These are phyloP conservation scores for Neurospora sp. DNA, from an alignment of 2,329 filamentous ascomycete genomes.

Conservation along the genomic window DNA sequence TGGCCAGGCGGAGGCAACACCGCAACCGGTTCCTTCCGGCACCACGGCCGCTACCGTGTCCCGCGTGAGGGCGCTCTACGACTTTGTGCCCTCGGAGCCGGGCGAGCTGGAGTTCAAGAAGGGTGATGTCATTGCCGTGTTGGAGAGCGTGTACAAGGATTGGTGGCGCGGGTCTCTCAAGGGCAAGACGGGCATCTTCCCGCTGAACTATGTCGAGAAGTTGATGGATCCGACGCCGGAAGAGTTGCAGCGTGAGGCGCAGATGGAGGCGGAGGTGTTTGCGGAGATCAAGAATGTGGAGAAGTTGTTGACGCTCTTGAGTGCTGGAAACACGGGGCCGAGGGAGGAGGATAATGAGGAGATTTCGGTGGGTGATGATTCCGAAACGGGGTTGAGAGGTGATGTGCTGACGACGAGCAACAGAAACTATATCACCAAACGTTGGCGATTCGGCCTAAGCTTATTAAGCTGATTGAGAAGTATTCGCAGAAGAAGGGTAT, in stretches of 20 bases:
- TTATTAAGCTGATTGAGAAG: conserved; percentile 97
- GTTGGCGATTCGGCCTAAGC: conserved; percentile 84
- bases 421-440: conserved; percentile 84
- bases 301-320: conserved; percentile 76
- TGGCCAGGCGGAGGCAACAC: conserved; percentile 32
- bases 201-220: conserved; percentile 97
- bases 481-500: conserved; percentile 98
- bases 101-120: conserved; percentile 95
- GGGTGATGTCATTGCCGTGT: conserved; percentile 91
- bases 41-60: conserved; percentile 96
- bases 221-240: conserved; percentile 88
- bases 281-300: conserved; percentile 56
- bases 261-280: conserved; percentile 74
- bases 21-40: conserved; percentile 59
- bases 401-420: not conserved
- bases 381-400: not conserved
- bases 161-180: conserved; percentile 97
- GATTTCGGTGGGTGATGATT: conserved; percentile 56
- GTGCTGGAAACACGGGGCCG: conserved; percentile 70
- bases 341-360: conserved; percentile 93
- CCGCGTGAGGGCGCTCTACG: conserved; percentile 83
- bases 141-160: conserved; percentile 97
- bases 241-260: conserved; percentile 87
- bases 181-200: conserved; percentile 95
- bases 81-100: conserved; percentile 88